Base-by-base conservation (phyloP, 805 yeast genomes). In the Lipomyces orientalis region DNA sequence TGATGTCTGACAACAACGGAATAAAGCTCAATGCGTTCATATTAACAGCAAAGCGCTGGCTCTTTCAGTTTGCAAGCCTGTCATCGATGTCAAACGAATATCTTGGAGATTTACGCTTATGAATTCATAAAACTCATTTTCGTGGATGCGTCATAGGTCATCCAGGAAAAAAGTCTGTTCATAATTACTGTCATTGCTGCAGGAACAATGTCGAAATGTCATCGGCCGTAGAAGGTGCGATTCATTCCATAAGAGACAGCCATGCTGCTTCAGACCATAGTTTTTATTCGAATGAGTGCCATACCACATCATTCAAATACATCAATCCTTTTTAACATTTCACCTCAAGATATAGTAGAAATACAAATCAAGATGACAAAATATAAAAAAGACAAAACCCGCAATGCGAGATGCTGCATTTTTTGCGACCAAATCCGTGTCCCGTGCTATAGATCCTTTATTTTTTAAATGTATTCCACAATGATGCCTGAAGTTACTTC, bases 401-500 rank as follows among this genome's bases (percentile, higher is more conserved):
- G 14, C 9, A 35, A 12, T 16, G 22, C 10, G 49, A 43, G 49
- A 43, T 43, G 22, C 49, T 16, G 49, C 49, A 43, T 43, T n/a
- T 43, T 35, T 37, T 16, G 43, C 16, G 43, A 37, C 43, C 43
- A 37, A 37, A 12, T 37, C 16, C 43, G 16, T 37, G 14, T 37
- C 43, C 4, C 16, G 43, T 12, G 43, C 16, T 4, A 16, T 25
- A 49, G 49, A 61, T 66, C 25, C 39, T 37, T 9, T 14, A 33
- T 33, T 29, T n/a, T 19, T 54, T 51, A 16, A 25, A 9, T 61
- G 25, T n/a, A n/a, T 5, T 8, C 25, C n/a, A 60, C 37, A 49
- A 46, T 22, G n/a, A 14, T 10, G 14, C 4, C 12, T 2, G 73
- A 74, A 55, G 73, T 54, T 65, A 82, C 49, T 43, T 43, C 49